Evolutionary conservation across 805 yeast genomes (phyloP), one percentile per base, ranked within the genome.

Genomic region (Suhomyces xylopsoci): DNA sequence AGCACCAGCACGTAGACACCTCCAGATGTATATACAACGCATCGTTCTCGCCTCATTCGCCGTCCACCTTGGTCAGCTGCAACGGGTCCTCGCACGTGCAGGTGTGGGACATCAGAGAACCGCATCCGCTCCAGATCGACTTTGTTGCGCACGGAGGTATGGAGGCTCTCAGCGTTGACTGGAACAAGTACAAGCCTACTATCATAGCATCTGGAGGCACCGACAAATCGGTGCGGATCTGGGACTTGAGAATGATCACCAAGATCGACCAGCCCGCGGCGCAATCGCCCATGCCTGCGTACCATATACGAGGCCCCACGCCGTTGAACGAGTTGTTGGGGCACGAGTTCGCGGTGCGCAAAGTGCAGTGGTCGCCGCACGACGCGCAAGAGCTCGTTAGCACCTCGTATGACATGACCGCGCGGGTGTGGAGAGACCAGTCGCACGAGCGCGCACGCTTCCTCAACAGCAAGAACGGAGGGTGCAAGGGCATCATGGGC

Each of bases 351-450:
- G 97, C 98, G 0, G 87, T 94, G 9, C 74, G 96, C 54, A 83
- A 82, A 62, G 83, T 92, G 5, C 74, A 81, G 42, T 93, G 97
- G 97, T 87, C 96, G 2, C 97, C 98, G 1, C 97, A 93, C 70
- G 74, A 77, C 45, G 81, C 88, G 3, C 85, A 83, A 52, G 82
- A 82, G 54, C 67, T 94, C 40, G 65, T 92, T 54, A 83, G 90
- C 48, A 82, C 90, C 7, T 87, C 96, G 7, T 93, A 92, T 67
- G 99, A 93, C 66, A 93, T 93, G 97, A 88, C 96, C 0, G 86
- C 89, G 41, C 75, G 91, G 53, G 83, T 93, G 1, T 93, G 98
- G 97, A 71, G 77, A 45, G 97, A 90, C 67, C 74, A 77, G 45
- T 81, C 88, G 5, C 85, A 81, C 55, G 81, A 81, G 49, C 77